phyloP scores from a whole-genome alignment of 352 stramenopile genomes.

The Pythium vanterpoolii region DNA sequence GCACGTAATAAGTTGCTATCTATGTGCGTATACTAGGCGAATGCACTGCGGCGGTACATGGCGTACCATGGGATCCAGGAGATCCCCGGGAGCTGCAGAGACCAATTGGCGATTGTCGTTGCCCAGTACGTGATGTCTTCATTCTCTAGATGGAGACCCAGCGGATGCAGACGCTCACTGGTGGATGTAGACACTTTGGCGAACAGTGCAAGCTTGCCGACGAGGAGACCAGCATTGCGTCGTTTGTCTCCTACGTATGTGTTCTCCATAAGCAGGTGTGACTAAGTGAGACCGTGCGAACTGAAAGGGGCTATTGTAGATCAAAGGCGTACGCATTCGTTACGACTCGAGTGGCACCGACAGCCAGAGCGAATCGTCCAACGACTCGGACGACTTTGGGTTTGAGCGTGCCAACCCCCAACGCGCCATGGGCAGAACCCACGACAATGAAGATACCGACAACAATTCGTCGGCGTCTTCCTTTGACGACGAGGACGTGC shows the following conservation, averaged over 20 bases:
- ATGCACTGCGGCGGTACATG: slow-evolving; percentile 68
- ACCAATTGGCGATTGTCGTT: slow-evolving; percentile 58
- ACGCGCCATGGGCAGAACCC: slow-evolving; percentile 6
- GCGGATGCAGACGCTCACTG: slow-evolving; percentile 14
- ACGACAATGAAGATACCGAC: slow-evolving; percentile 31
- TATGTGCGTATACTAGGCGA: slow-evolving; percentile 20
- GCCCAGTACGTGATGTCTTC: slow-evolving; percentile 35
- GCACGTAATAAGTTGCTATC: neutral
- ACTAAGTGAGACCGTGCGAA: neutral
- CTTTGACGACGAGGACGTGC: slow-evolving; percentile 8
- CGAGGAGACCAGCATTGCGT: slow-evolving; percentile 57
- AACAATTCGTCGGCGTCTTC: slow-evolving; percentile 23
- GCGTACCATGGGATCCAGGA: slow-evolving; percentile 55
- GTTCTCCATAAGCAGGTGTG: neutral
- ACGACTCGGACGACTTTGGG: slow-evolving; percentile 7
- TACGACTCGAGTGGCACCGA: neutral
- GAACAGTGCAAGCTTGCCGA: slow-evolving; percentile 60
- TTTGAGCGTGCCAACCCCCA: slow-evolving; percentile 13
- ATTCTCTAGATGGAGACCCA: neutral
- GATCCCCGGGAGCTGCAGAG: slow-evolving; percentile 38
- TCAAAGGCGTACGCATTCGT: slow-evolving; percentile 18
- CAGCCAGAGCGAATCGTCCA: slow-evolving; percentile 1
- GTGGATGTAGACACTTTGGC: slow-evolving; percentile 52
- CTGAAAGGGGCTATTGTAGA: neutral
- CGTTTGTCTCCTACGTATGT: slow-evolving; percentile 66